Evolutionary conservation across 768 basidiomycete species (phyloP), one percentile per base, ranked within the genome.

Genomic region (Calvatia gigantea): DNA sequence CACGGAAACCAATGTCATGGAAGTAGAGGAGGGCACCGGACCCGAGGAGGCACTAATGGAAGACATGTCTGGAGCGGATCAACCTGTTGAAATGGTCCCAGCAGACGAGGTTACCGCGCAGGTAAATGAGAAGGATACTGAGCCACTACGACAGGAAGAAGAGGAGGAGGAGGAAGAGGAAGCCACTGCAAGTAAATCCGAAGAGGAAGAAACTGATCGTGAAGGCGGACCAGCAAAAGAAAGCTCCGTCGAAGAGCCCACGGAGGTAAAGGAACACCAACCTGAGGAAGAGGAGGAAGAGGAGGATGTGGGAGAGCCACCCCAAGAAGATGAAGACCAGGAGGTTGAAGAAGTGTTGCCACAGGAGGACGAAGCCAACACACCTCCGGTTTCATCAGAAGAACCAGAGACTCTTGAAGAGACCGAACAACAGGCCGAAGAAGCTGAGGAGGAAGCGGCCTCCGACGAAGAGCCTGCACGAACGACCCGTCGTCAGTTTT

Each of bases 381-480:
- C 52, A 17, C 12, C 51, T 27, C 33, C 32, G 31, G 41, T 19
- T 37, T 17, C 61, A 54, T 27, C 43, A 5, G 38, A 57, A 28
- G 60, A 58, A 41, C 59, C 57, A 21, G 37, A 35, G 25, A 37
- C 21, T 37, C 46, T 57, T 9, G 56, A 48, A 31, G 54, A 32
- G 37, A 19, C 38, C 11, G 29, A 27, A 14, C 46, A 49, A n/a
- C 60, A 58, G 31, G 52, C 39, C 14, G 54, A 53, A 29, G 56
- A 39, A 51, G 55, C 29, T 11, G 59, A 59, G 46, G 51, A 53
- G 45, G 53, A 39, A 44, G 46, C 39, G 43, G 61, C 64, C 14
- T 70, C 71, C 21, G 69, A 65, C 21, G 70, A 72, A 50, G 74
- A 74, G 41, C 69, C 69, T 23, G 61, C 64, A 8, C 71, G 69